Evolutionary conservation across 2,329 filamentous ascomycete species (phyloP), one percentile per base, ranked within the genome.

Genomic region (Aspergillus persii): DNA sequence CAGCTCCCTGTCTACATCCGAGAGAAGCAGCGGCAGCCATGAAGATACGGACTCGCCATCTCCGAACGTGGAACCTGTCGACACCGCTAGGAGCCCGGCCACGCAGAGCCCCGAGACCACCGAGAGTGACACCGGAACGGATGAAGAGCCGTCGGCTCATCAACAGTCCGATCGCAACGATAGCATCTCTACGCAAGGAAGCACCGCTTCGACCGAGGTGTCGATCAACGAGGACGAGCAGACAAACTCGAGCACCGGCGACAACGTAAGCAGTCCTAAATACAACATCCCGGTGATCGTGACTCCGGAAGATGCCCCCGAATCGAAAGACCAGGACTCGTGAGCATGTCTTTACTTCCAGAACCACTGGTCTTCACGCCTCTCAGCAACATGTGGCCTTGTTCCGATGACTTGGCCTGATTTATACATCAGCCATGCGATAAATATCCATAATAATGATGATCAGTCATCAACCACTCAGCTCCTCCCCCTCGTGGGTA

Each of bases 1-100:
- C 11, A 73, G 61, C 54, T 74, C 72, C n/a, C 59, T 74, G n/a
- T 74, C 71, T 1, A 66, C 71, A 3, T 74, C 72, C 6, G 72
- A 74, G 29, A 63, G 67, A 11, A 74, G 71, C 58, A 74, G 72
- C 47, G 61, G 71, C 18, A 72, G 69, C 52, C 67, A 71, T 29
- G 70, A 72, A 5, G 71, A 71, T 23, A 33, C 44, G 27, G 52
- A 50, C 8, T 61, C 70, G 1, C 36, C 64, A 3, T 65, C 60
- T 30, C 64, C 66, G 1, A 64, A 63, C 30, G 63, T 56, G 30
- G 63, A 65, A 44, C 69, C 71, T 1, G 64, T 68, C 5, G 69
- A 69, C 33, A 58, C 66, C 4, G 65, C 68, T 65, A 65, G 64
- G 12, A 68, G 66, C 44, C 65, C 69, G 8, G 27, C 62, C 15